Evolutionary conservation across 2,329 filamentous ascomycete species (phyloP), one percentile per base, ranked within the genome.

Genomic region (Microdochium paspali): DNA sequence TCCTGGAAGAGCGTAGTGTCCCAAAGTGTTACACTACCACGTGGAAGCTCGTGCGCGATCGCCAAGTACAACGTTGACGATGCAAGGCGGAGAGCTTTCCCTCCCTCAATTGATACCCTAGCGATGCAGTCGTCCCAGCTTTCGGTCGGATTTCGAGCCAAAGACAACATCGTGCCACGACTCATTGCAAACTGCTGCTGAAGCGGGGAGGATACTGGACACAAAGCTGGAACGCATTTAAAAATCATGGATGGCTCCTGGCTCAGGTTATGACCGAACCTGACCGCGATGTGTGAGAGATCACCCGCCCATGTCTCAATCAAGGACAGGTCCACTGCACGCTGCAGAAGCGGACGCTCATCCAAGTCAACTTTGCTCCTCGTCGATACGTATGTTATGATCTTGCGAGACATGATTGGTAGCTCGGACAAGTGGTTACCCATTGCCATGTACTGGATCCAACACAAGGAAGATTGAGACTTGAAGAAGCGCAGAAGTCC

Each of bases 101-200:
- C 53, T 21, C 32, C 39, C 15, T 48, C 48, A 9, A 50, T 45
- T 7, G 54, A 56, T 3, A 61, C 49, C 28, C 54, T 51, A 12
- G 54, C 56, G 10, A 61, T 49, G 30, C 56, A 57, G 50, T 61
- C 58, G 42, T 59, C 53, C 59, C 59, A 62, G 6, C 52, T 47
- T 2, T 30, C 42, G 10, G 50, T 53, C 4, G 56, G 48, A 2
- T 56, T 25, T 1, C 55, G 56, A n/a, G 48, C 49, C n/a, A 61
- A 48, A 1, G 52, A 49, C 1, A 61, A 24, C 1, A 45, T 45
- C 0, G 47, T 32, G 3, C 49, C 47, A 13, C 54, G 44, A 21
- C 45, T 54, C n/a, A 39, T 46, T 10, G 43, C 39, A 13, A 52
- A 57, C 40, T 53, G 55, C 25, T 52, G 51, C 46, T 53, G 48